A percentile compares a stretch with the other conserved stretches of the same genome.
Evolutionary conservation across 2,329 filamentous ascomycete genomes (phyloP).

Genomic region (Penicillium paneum): DNA sequence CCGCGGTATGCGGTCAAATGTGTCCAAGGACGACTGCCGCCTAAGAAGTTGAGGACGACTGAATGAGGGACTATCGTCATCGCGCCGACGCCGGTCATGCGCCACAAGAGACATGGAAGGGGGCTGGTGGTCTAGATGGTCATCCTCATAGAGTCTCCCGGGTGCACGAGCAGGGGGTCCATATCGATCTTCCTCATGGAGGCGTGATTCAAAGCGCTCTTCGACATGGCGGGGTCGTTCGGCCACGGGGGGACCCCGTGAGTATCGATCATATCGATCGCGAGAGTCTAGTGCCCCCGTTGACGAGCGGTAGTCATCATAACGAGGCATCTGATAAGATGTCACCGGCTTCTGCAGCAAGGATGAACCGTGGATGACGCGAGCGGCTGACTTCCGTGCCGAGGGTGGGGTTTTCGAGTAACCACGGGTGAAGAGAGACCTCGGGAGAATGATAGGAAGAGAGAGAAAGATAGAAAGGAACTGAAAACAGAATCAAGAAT

Average conservation of each 20-base stretch:
- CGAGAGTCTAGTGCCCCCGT: constrained; percentile 36
- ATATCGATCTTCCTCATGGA: constrained; percentile 42
- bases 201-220: constrained; percentile 34
- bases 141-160: constrained; percentile 42
- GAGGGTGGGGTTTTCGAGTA: constrained; percentile 17
- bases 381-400: constrained; percentile 35
- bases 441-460: neutral
- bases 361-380: constrained; percentile 37
- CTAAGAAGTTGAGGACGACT: constrained; percentile 68
- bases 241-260: constrained; percentile 35
- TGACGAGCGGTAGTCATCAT: constrained; percentile 38
- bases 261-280: constrained; percentile 43
- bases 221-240: constrained; percentile 37
- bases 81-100: constrained; percentile 55
- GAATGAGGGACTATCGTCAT: constrained; percentile 49
- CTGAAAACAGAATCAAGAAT: constrained; percentile 5
- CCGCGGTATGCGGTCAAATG: constrained; percentile 73
- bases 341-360: constrained; percentile 1
- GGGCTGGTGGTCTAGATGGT: constrained; percentile 43
- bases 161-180: constrained; percentile 42
- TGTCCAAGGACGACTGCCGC: constrained; percentile 85
- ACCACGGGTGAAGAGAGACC: constrained; percentile 14
- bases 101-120: constrained; percentile 53
- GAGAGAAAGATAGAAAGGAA: neutral
- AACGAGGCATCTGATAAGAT: constrained; percentile 33